These are phyloP conservation scores for Mucor sp. DNA, from an alignment of 371 early-diverging fungal species.

Conservation along the genomic window DNA sequence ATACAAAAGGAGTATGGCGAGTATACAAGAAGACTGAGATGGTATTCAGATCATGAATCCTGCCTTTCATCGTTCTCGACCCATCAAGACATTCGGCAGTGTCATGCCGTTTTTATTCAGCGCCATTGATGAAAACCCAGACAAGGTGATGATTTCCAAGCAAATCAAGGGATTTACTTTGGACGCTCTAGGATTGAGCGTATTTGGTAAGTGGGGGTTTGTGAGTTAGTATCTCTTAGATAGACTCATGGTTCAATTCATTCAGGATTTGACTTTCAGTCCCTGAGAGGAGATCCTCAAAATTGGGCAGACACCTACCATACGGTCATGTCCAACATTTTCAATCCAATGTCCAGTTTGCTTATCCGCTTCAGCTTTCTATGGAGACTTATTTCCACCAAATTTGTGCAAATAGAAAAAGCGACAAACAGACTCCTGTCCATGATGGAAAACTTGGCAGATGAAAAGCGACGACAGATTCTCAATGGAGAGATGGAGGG, in stretches of 20 bases:
- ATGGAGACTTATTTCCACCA: background rate
- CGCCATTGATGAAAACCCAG: conserved; percentile 22
- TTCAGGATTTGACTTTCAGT: conserved; percentile 33
- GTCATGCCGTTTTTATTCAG: conserved; percentile 19
- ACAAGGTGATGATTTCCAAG: conserved; percentile 1
- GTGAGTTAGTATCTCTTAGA: too few species aligned
- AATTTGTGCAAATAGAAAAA: conserved; percentile 4
- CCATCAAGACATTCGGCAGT: conserved; percentile 30
- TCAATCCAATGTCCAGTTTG: conserved; percentile 12
- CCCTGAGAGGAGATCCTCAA: conserved; percentile 27
- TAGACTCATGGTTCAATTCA: background rate
- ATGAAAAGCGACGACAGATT: conserved; percentile 12
- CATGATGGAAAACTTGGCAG: conserved; percentile 10
- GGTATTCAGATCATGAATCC: conserved; percentile 34
- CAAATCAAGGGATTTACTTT: conserved; percentile 31
- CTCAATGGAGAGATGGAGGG: background rate
- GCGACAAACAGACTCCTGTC: conserved; percentile 2
- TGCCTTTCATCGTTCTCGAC: conserved; percentile 38
- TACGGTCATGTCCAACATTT: conserved; percentile 9
- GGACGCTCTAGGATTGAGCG: conserved; percentile 37
- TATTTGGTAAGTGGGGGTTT: conserved; percentile 24
- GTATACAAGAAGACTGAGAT: background rate
- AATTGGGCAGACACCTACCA: conserved; percentile 34
- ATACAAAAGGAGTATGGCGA: background rate
- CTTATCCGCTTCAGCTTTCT: conserved; percentile 11